A percentile compares a stretch with the other conserved stretches of the same genome.
Evolutionary conservation across 2,329 filamentous ascomycete species (phyloP).

Genomic region (Apiospora kogelbergensis): DNA sequence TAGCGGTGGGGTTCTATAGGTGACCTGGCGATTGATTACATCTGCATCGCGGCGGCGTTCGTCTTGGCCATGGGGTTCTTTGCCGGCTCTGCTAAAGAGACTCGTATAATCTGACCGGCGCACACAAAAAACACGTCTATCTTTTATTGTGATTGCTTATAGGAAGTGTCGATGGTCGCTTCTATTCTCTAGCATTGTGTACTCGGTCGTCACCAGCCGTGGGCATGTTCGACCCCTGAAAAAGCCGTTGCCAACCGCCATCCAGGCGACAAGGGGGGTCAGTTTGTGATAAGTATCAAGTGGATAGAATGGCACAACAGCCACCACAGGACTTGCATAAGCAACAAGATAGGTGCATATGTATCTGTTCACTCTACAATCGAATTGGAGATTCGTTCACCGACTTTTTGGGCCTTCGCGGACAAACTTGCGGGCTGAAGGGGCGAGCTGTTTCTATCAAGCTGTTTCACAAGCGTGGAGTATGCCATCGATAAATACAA

Average conservation of each 20-base stretch:
- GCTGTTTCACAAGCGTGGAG: background rate
- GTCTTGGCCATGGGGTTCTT: background rate
- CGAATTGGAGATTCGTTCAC: background rate
- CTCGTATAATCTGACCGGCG: background rate
- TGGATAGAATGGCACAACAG: background rate
- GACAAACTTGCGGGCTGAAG: background rate
- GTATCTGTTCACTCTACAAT: background rate
- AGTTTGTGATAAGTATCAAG: background rate
- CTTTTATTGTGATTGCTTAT: background rate
- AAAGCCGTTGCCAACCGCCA: conserved; percentile 6
- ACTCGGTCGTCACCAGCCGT: background rate
- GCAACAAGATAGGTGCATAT: background rate
- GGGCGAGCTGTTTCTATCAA: background rate
- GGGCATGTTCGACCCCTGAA: background rate
- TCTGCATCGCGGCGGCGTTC: conserved; percentile 7
- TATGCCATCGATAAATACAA: background rate
- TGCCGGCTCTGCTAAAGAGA: background rate
- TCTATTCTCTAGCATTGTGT: background rate
- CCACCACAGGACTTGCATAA: background rate
- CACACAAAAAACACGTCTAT: background rate
- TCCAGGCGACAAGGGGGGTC: background rate
- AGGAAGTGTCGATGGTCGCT: background rate
- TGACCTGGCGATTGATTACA: background rate
- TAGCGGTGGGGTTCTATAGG: background rate
- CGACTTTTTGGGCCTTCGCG: background rate